phyloP scores from a whole-genome alignment of 441 rosid species.

The Francoa sonchifolia region DNA sequence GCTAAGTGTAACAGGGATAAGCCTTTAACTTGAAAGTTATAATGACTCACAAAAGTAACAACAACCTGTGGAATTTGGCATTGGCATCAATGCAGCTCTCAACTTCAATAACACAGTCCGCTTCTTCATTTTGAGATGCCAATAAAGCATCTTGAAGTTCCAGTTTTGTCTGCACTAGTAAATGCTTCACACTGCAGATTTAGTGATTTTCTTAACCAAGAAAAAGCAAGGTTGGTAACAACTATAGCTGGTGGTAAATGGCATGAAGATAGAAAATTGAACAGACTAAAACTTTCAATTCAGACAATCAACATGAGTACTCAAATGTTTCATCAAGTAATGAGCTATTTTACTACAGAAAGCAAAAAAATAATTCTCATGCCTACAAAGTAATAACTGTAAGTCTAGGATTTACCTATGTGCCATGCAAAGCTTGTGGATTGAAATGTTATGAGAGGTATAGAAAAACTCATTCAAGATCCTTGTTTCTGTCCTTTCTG shows the following conservation, averaged over 20 bases:
- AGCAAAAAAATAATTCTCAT: no score
- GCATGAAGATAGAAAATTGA: background rate
- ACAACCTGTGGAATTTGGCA: constrained; percentile 70
- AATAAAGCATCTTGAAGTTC: constrained; percentile 65
- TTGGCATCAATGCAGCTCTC: constrained; percentile 67
- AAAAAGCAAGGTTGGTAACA: background rate
- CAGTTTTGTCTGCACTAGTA: constrained; percentile 50
- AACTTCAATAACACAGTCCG: constrained; percentile 73
- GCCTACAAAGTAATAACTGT: no score
- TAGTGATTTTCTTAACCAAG: constrained; percentile 2
- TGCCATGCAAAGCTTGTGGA: constrained; percentile 59
- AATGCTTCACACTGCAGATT: constrained; percentile 61
- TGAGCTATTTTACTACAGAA: no score
- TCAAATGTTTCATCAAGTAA: no score
- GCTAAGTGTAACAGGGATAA: constrained; percentile 12
- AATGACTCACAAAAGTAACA: constrained; percentile 5
- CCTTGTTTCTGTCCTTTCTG: constrained; percentile 52
- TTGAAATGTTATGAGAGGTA: constrained; percentile 74
- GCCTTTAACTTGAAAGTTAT: background rate
- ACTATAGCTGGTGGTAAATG: no score
- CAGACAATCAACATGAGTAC: no score
- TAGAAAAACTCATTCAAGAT: constrained; percentile 71
- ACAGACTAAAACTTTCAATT: no score
- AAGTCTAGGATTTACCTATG: constrained; percentile 98
- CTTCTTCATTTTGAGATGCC: constrained; percentile 29